These are phyloP conservation scores for Theileria sp. DNA, from an alignment of 169 alveolate genomes.

Conservation along the genomic window DNA sequence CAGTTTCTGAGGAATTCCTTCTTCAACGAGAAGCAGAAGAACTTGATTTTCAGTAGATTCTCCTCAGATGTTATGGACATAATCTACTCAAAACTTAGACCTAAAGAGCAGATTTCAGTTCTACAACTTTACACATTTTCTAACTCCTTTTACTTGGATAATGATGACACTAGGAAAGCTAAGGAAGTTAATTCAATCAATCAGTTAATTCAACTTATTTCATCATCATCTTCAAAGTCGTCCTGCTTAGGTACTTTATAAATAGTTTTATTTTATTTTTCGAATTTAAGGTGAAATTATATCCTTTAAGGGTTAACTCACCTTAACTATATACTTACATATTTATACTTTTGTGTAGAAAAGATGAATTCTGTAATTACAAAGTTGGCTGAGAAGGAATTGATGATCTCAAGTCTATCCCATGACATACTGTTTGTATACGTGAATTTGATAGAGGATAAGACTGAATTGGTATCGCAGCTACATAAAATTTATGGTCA, in stretches of 20 bases:
- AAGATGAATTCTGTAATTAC: constrained; percentile 17
- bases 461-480: constrained; percentile 42
- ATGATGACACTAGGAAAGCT: constrained; percentile 16
- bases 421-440: constrained; percentile 51
- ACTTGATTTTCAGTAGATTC: constrained; percentile 37
- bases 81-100: constrained; percentile 55
- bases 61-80: constrained; percentile 62
- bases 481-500: constrained; percentile 47
- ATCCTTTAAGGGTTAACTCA: too few species aligned
- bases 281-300: too few species aligned
- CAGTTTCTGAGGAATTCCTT: constrained; percentile 30
- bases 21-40: constrained; percentile 40
- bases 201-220: constrained; percentile 37
- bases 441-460: constrained; percentile 36
- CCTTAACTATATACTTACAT: neutral
- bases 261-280: neutral
- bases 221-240: neutral
- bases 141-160: constrained; percentile 35
- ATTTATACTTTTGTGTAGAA: constrained; percentile 23
- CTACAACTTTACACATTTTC: constrained; percentile 47
- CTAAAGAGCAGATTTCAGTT: constrained; percentile 51
- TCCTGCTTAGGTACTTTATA: constrained; percentile 17
- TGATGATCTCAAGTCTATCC: constrained; percentile 42
- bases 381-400: constrained; percentile 63
- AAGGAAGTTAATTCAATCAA: constrained; percentile 25